phyloP scores from a whole-genome alignment of 352 stramenopile genomes.

The Elongisporangium anandrum region DNA sequence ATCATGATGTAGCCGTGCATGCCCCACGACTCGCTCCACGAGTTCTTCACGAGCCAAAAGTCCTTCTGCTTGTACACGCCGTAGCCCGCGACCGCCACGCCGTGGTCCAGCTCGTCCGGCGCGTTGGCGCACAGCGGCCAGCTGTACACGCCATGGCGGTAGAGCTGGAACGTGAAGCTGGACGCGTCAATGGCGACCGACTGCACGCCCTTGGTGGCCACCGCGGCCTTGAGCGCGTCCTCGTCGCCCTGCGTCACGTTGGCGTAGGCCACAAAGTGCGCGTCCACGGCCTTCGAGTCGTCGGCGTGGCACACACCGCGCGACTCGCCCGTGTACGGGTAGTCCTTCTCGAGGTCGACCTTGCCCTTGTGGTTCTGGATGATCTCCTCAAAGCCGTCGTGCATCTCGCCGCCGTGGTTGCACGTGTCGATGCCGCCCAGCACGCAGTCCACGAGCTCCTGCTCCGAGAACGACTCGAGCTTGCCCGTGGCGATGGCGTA shows the following conservation, averaged over 20 bases:
- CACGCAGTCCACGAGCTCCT: conserved; percentile 46
- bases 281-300: conserved; percentile 22
- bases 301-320: conserved; percentile 26
- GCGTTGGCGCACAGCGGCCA: conserved; percentile 30
- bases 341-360: conserved; percentile 26
- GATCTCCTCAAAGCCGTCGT: conserved; percentile 35
- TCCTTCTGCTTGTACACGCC: conserved; percentile 83
- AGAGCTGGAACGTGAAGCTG: conserved; percentile 80
- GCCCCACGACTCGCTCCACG: conserved; percentile 87
- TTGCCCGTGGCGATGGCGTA: conserved; percentile 36
- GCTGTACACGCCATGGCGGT: conserved; percentile 64
- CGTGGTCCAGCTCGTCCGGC: conserved; percentile 89
- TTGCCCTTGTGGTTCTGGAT: conserved; percentile 34
- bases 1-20: conserved; percentile 88
- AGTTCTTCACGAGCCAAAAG: conserved; percentile 96
- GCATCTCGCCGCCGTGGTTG: conserved; percentile 38
- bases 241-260: conserved; percentile 76
- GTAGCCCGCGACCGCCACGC: conserved; percentile 92
- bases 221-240: conserved; percentile 77
- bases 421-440: conserved; percentile 24
- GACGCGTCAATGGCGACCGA: conserved; percentile 86
- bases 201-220: conserved; percentile 78
- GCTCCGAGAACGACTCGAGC: conserved; percentile 42
- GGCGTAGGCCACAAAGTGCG: conserved; percentile 30
- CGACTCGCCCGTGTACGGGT: conserved; percentile 33